These are phyloP conservation scores for Podaxis mareebaensis DNA, from an alignment of 768 basidiomycete species.

Conservation along the genomic window DNA sequence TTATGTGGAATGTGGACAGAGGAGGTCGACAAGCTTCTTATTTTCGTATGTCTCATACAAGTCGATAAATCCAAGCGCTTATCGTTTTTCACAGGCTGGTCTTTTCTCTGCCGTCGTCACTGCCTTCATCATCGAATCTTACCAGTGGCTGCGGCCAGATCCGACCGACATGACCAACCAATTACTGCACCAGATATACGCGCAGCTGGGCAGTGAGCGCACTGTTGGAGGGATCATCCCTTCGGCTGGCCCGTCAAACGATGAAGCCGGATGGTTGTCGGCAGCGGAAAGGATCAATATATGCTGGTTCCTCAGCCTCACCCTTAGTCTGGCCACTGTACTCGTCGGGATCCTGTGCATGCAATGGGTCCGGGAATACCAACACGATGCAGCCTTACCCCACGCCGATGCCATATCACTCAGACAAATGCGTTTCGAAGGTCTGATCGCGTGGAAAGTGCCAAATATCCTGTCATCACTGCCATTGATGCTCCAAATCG, in stretches of 20 bases:
- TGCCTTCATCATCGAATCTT: constrained; percentile 27
- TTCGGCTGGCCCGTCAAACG: neutral
- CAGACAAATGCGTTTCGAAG: constrained; percentile 31
- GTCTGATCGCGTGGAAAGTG: constrained; percentile 29
- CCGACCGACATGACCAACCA: constrained; percentile 15
- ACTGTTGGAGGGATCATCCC: neutral
- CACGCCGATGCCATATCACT: constrained; percentile 18
- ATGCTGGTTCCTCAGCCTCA: constrained; percentile 24
- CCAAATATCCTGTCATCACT: constrained; percentile 27
- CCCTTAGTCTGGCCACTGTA: constrained; percentile 21
- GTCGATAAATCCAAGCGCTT: neutral
- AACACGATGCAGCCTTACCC: constrained; percentile 14
- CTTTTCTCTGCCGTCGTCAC: constrained; percentile 29
- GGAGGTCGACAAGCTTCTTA: constrained; percentile 18
- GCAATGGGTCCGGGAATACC: constrained; percentile 28
- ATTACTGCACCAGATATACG: constrained; percentile 1
- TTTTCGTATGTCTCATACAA: constrained; percentile 14
- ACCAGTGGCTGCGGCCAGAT: constrained; percentile 23
- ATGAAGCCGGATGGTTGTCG: neutral
- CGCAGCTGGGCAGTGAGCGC: neutral
- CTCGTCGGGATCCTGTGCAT: constrained; percentile 23
- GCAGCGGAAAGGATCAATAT: constrained; percentile 19
- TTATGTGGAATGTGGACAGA: constrained; percentile 19
- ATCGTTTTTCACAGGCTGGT: constrained; percentile 22
- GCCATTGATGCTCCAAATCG: constrained; percentile 30